Conservation (phyloP, 2,329 filamentous ascomycete species). For the Pyrenochaeta sp. region DNA sequence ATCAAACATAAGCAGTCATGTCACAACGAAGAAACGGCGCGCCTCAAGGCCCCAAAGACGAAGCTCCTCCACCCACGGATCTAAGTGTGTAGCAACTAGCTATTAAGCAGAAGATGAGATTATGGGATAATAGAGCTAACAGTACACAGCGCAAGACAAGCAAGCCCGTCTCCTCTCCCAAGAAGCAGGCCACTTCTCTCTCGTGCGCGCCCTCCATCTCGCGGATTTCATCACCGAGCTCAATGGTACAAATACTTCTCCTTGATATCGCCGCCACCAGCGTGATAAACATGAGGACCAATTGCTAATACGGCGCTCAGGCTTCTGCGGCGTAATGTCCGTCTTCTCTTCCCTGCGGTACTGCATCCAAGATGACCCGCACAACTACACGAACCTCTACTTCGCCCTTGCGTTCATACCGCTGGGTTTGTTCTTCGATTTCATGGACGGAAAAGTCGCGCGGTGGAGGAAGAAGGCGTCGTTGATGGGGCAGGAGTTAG, state of each 20-base stretch:
- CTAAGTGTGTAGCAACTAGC: constrained; percentile 50
- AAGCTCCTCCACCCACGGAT: constrained; percentile 47
- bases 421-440: constrained; percentile 90
- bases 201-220: constrained; percentile 72
- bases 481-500: constrained; percentile 96
- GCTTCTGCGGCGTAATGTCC: constrained; percentile 92
- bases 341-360: constrained; percentile 95
- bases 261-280: background rate
- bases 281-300: background rate
- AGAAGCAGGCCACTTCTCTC: constrained; percentile 75
- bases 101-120: background rate
- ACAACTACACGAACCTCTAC: constrained; percentile 76
- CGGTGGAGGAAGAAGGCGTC: constrained; percentile 97
- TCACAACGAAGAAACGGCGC: constrained; percentile 67
- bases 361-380: constrained; percentile 74
- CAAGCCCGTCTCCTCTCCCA: constrained; percentile 76
- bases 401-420: constrained; percentile 86
- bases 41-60: constrained; percentile 58
- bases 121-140: constrained; percentile 12
- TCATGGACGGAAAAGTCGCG: constrained; percentile 96
- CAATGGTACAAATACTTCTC: constrained; percentile 62
- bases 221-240: constrained; percentile 85
- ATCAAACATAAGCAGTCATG: constrained; percentile 55
- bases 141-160: constrained; percentile 70
- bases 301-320: constrained; percentile 49